These are phyloP conservation scores for Phytophthora ramorum DNA, from an alignment of 352 stramenopile genomes.

Conservation along the genomic window DNA sequence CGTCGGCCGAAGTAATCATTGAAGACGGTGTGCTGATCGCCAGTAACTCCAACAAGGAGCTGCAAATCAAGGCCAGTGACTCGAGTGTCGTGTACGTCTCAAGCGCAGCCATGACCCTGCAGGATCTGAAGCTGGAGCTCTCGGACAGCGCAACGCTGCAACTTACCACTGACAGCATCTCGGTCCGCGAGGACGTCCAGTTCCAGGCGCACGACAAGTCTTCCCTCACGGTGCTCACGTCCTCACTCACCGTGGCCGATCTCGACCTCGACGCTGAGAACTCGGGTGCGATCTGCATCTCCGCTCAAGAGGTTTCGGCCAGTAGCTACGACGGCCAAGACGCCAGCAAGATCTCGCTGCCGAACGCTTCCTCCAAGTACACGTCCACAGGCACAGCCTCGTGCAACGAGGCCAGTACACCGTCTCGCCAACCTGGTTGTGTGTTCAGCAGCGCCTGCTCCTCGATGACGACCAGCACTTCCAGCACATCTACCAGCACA, in stretches of 20 bases:
- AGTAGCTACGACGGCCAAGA: slow-evolving; percentile 30
- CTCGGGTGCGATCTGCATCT: slow-evolving; percentile 32
- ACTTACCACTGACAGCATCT: slow-evolving; percentile 27
- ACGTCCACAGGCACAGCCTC: slow-evolving; percentile 15
- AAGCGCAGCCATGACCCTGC: slow-evolving; percentile 24
- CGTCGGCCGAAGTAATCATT: slow-evolving; percentile 27
- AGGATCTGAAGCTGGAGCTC: slow-evolving; percentile 34
- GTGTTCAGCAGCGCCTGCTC: slow-evolving; percentile 23
- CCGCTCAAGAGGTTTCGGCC: slow-evolving; percentile 24
- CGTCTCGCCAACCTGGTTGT: slow-evolving; percentile 24
- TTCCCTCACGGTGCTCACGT: slow-evolving; percentile 29
- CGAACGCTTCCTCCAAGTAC: slow-evolving; percentile 39
- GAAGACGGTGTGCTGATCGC: slow-evolving; percentile 29
- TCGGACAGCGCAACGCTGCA: slow-evolving; percentile 34
- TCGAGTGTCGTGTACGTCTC: slow-evolving; percentile 32
- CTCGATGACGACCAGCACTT: slow-evolving; percentile 1
- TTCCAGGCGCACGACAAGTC: slow-evolving; percentile 31
- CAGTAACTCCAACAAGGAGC: slow-evolving; percentile 28
- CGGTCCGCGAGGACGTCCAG: slow-evolving; percentile 28
- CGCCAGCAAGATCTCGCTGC: slow-evolving; percentile 34
- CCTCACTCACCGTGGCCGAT: slow-evolving; percentile 21
- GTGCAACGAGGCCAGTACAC: slow-evolving; percentile 22
- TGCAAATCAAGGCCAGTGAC: slow-evolving; percentile 31
- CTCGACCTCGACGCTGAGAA: slow-evolving; percentile 33
- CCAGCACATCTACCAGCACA: slow-evolving; percentile 6